These are phyloP conservation scores for Vaccinium corymbosum DNA, from an alignment of 148 eudicot species.

Conservation along the genomic window DNA sequence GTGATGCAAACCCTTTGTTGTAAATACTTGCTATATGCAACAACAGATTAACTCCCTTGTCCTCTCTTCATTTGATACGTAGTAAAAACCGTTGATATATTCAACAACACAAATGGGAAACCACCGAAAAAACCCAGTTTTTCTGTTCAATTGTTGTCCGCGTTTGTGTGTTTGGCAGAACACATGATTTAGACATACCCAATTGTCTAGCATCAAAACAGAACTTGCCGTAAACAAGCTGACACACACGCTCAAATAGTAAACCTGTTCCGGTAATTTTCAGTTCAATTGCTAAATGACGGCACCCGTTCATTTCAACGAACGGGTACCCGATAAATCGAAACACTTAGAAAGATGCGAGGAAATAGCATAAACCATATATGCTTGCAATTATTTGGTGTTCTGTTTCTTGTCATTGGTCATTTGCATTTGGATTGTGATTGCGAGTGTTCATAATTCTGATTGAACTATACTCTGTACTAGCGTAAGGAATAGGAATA, in stretches of 20 bases:
- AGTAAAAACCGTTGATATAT: too few relatives aligned
- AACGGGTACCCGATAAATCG: not conserved
- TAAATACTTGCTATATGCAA: not conserved
- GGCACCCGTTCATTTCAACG: not conserved
- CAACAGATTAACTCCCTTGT: not conserved
- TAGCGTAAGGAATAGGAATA: not conserved
- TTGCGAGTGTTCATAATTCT: not conserved
- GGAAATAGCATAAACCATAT: too few relatives aligned
- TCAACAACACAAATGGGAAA: not conserved
- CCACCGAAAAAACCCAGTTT: not conserved
- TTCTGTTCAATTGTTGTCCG: too few relatives aligned
- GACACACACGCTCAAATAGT: not conserved
- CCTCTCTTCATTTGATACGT: not conserved
- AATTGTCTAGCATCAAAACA: not conserved
- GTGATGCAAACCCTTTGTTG: not conserved
- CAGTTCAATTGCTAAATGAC: not conserved
- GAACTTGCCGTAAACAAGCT: not conserved
- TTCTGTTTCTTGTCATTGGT: not conserved
- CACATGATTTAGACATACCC: not conserved
- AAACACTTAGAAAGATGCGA: not conserved
- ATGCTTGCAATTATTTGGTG: not conserved
- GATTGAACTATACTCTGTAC: not conserved
- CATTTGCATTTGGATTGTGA: not conserved
- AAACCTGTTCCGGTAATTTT: too few relatives aligned
- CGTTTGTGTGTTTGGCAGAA: too few relatives aligned